These are phyloP conservation scores for Penicillium nordicum DNA, from an alignment of 2,329 filamentous ascomycete species.

Conservation along the genomic window DNA sequence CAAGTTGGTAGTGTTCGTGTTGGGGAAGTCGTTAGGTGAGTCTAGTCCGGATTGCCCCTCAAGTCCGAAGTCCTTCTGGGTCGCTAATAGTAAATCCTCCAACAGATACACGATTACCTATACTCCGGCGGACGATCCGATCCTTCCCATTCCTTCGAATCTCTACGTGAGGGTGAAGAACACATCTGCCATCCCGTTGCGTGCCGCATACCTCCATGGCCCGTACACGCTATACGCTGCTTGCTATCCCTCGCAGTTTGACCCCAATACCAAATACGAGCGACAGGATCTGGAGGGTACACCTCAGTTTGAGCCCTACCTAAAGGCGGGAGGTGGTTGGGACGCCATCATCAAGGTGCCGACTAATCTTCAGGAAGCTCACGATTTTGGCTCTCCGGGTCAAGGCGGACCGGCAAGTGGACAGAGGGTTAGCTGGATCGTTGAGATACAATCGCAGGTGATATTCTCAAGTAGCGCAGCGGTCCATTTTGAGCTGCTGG, in stretches of 20 bases:
- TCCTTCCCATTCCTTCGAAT: slow-evolving; percentile 76
- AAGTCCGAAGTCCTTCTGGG: neutral
- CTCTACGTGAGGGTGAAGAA: slow-evolving; percentile 89
- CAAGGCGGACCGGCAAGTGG: slow-evolving; percentile 44
- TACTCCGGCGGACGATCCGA: slow-evolving; percentile 81
- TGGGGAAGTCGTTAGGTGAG: slow-evolving; percentile 84
- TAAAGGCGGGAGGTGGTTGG: slow-evolving; percentile 91
- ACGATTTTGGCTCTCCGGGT: slow-evolving; percentile 33
- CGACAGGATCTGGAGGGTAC: slow-evolving; percentile 67
- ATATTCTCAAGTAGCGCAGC: slow-evolving; percentile 87
- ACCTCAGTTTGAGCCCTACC: slow-evolving; percentile 91
- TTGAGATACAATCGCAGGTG: slow-evolving; percentile 89
- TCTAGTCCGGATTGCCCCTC: neutral
- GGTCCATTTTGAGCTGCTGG: slow-evolving; percentile 80
- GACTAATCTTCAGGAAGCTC: slow-evolving; percentile 57
- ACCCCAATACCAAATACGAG: slow-evolving; percentile 75
- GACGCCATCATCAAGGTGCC: slow-evolving; percentile 76
- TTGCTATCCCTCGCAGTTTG: slow-evolving; percentile 77
- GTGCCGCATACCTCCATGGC: slow-evolving; percentile 93
- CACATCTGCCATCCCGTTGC: slow-evolving; percentile 81
- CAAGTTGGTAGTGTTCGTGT: slow-evolving; percentile 90
- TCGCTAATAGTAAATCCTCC: neutral
- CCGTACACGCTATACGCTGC: slow-evolving; percentile 88
- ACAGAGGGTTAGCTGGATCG: slow-evolving; percentile 73
- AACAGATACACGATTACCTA: slow-evolving; percentile 78